Evolutionary conservation across 805 yeast genomes (phyloP).

Genomic region (Candida vaughaniae): DNA sequence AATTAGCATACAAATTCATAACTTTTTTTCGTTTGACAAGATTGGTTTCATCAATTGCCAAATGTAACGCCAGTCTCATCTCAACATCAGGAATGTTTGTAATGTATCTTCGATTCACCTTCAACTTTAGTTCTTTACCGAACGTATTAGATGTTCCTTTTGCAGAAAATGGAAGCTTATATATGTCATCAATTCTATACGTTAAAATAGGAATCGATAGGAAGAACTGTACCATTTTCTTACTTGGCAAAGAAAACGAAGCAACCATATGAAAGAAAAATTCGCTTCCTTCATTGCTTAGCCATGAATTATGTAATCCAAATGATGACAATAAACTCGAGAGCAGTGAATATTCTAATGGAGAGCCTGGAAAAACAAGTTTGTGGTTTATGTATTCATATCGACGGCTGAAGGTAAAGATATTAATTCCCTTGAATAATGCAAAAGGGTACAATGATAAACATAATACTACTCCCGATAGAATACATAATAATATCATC

Average conservation of each 20-base stretch:
- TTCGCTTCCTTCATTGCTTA: not conserved
- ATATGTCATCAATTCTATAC: not conserved
- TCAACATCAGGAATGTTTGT: not conserved
- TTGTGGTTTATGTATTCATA: not conserved
- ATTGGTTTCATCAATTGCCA: no score
- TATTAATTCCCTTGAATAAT: no score
- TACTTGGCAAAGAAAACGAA: no score
- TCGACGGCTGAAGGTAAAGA: no score
- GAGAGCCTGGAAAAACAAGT: not conserved
- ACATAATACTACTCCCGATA: no score
- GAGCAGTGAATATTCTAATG: not conserved
- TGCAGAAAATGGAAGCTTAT: not conserved
- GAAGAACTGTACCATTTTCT: not conserved
- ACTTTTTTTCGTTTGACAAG: no score
- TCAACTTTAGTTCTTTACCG: not conserved
- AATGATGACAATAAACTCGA: not conserved
- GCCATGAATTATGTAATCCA: not conserved
- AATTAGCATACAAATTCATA: no score
- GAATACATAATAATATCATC: no score
- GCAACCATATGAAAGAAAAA: not conserved
- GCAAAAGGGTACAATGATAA: no score
- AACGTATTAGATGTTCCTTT: not conserved
- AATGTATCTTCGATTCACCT: not conserved
- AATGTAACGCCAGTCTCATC: not conserved
- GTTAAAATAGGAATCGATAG: not conserved